Percentiles rank a stretch among this genome's conserved stretches.
Evolutionary conservation across 495 filamentous ascomycete species (phyloP).

Genomic region (Annulohypoxylon moriforme): DNA sequence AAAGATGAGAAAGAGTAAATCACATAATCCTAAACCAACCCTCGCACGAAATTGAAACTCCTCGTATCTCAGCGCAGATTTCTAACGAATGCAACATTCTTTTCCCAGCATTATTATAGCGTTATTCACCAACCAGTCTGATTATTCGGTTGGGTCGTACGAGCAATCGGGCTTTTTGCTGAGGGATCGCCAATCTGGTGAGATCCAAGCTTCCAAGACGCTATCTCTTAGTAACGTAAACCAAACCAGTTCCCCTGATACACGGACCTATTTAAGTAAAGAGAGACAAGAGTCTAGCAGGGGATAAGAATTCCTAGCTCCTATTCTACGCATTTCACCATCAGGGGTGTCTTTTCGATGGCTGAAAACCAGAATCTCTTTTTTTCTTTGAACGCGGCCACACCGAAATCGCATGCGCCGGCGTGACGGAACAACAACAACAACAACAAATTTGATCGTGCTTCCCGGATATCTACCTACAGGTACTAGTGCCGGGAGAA

Average conservation of each 20-base stretch:
- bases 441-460: slow-evolving; percentile 1
- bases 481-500: slow-evolving; percentile 19
- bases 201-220: slow-evolving; percentile 19
- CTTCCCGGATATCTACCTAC: slow-evolving; percentile 19
- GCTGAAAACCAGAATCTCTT: background rate
- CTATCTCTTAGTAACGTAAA: slow-evolving; percentile 5
- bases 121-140: slow-evolving; percentile 3
- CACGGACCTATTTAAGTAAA: slow-evolving; percentile 4
- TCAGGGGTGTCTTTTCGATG: slow-evolving; percentile 7
- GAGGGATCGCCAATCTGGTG: slow-evolving; percentile 28
- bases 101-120: background rate
- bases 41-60: background rate
- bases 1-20: background rate
- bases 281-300: slow-evolving; percentile 3
- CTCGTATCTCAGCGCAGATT: background rate
- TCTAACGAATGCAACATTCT: background rate
- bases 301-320: slow-evolving; percentile 16
- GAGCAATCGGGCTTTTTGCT: slow-evolving; percentile 35
- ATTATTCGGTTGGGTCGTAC: slow-evolving; percentile 21
- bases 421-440: background rate
- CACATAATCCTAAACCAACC: no score
- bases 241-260: slow-evolving; percentile 10
- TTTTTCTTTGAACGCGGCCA: background rate
- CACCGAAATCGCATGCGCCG: slow-evolving; percentile 9
- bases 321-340: background rate